These are phyloP conservation scores for Copromyces sp. DNA, from an alignment of 495 filamentous ascomycete species.

Conservation along the genomic window DNA sequence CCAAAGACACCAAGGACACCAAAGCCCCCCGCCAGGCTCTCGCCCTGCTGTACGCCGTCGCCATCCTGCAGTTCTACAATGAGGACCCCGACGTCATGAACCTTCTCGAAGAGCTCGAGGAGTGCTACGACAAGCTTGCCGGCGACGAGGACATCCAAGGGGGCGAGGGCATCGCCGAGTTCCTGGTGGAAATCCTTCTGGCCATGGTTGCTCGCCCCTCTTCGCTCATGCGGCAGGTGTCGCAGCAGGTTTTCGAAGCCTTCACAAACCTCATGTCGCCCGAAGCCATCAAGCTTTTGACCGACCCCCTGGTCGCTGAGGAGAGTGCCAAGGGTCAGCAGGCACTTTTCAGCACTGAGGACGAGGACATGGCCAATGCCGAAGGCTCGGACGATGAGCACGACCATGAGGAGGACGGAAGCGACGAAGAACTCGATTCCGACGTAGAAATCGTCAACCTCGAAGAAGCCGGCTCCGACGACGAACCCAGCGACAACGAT, in stretches of 20 bases:
- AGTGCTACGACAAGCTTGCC: slow-evolving; percentile 48
- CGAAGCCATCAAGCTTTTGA: slow-evolving; percentile 64
- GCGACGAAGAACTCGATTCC: slow-evolving; percentile 29
- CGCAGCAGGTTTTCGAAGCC: slow-evolving; percentile 73
- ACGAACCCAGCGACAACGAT: slow-evolving; percentile 31
- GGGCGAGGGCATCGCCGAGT: slow-evolving; percentile 53
- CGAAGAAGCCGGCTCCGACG: slow-evolving; percentile 30
- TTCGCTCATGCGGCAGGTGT: slow-evolving; percentile 71
- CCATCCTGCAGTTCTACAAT: slow-evolving; percentile 80
- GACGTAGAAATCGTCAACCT: slow-evolving; percentile 35
- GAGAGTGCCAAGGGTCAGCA: slow-evolving; percentile 77
- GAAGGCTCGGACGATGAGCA: slow-evolving; percentile 26
- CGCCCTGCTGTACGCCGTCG: slow-evolving; percentile 73
- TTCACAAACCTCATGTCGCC: slow-evolving; percentile 62
- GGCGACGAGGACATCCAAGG: slow-evolving; percentile 9
- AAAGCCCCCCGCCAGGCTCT: slow-evolving; percentile 47
- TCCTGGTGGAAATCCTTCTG: slow-evolving; percentile 77
- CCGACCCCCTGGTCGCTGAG: slow-evolving; percentile 61
- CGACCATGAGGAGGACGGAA: slow-evolving; percentile 23
- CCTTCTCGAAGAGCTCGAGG: slow-evolving; percentile 26
- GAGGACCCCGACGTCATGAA: slow-evolving; percentile 66
- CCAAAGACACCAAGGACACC: slow-evolving; percentile 28
- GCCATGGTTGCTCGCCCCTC: slow-evolving; percentile 82
- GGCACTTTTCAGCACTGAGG: slow-evolving; percentile 69
- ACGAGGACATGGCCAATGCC: slow-evolving; percentile 42